Evolutionary conservation across 2,329 filamentous ascomycete genomes (phyloP), one percentile per base, ranked within the genome.

Genomic region (Alternaria arbusti): DNA sequence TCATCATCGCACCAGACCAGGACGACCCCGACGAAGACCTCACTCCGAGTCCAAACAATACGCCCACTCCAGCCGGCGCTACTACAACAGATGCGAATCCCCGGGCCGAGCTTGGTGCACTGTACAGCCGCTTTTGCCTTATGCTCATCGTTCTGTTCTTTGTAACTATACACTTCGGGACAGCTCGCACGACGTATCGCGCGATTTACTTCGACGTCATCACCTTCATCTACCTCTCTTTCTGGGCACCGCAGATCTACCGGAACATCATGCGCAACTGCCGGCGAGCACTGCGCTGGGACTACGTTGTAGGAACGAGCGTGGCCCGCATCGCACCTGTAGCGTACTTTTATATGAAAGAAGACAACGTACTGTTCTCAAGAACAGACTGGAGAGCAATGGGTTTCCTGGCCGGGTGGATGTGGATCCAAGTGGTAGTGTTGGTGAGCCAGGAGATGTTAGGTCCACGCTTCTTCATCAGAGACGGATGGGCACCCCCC

Each of bases 261-360:
- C 92, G 96, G 66, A 99, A 99, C 78, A 85, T 91, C 57, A 89
- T 92, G 80, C 92, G 95, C 57, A 97, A 97, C 80, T 97, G 94
- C 79, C 92, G 94, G 44, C 92, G 92, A 72, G 94, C 95, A 1
- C 85, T 98, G n/a, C 87, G 90, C 4, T 97, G 94, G 94, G 91
- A 91, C 63, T 99, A 97, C 76, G 91, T 97, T 59, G 76, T 94
- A 22, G 94, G 94, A 3, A 92, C 97, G 78, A 96, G 92, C 51
- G 72, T 90, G 6, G 85, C 97, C 8, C 90, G 96, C 2, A 83
- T 97, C 6, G 81, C 91, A 1, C 95, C 96, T 0, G 88, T 97
- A 58, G 85, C 90, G 2, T 98, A 98, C 78, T 95, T 98, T 74
- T 96, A 94, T 78, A 84, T 91, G 13, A 88, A 89, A 57, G 82